Conservation (phyloP, 257 asterid genomes). For the Phtheirospermum japonicum region DNA sequence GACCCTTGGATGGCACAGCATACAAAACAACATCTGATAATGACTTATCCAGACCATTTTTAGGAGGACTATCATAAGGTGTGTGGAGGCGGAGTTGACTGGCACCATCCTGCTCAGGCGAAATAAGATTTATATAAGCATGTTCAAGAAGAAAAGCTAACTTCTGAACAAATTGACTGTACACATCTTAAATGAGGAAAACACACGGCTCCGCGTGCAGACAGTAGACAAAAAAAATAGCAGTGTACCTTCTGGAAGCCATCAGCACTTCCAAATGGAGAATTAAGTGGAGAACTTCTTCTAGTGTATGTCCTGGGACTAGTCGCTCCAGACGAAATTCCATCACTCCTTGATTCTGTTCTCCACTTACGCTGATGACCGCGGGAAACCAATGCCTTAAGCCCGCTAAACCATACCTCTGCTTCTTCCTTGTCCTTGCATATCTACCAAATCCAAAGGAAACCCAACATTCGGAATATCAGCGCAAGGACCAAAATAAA, state of each 20-base stretch:
- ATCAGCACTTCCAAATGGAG: conserved; percentile 81
- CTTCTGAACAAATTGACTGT: conserved; percentile 11
- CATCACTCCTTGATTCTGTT: conserved; percentile 85
- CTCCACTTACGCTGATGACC: conserved; percentile 86
- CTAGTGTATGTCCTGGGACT: conserved; percentile 84
- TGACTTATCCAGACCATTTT: conserved; percentile 65
- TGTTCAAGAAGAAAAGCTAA: conserved; percentile 22
- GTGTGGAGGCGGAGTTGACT: conserved; percentile 70
- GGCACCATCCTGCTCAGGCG: conserved; percentile 58
- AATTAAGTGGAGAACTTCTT: conserved; percentile 83
- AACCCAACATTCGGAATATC: conserved; percentile 15
- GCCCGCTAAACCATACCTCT: conserved; percentile 96
- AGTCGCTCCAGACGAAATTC: conserved; percentile 82
- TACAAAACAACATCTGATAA: conserved; percentile 63
- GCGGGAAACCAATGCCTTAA: conserved; percentile 82
- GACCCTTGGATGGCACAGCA: conserved; percentile 73
- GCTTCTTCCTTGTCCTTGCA: conserved; percentile 99
- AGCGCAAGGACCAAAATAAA: conserved; percentile 24
- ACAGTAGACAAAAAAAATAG: conserved; percentile 21
- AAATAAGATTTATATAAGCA: conserved; percentile 27
- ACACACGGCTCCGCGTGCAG: conserved; percentile 1
- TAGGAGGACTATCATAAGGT: conserved; percentile 85
- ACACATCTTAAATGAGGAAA: conserved; percentile 12
- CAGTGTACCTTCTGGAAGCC: conserved; percentile 67
- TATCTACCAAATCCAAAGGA: conserved; percentile 45